Percentiles rank a stretch among this genome's conserved stretches.
Conservation (phyloP, 2,329 filamentous ascomycete species). For the Penicillium sp. region DNA sequence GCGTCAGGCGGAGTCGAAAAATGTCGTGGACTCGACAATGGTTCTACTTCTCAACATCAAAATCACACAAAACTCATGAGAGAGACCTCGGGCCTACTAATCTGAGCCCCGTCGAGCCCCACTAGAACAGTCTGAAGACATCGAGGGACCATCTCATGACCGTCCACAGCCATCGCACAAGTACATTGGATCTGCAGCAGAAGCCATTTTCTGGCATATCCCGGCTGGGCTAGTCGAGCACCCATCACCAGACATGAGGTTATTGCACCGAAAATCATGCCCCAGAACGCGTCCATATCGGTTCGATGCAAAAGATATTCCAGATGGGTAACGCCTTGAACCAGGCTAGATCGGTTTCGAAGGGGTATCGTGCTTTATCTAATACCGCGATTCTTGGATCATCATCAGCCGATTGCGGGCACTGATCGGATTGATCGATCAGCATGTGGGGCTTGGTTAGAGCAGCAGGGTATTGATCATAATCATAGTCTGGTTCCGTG, state of each 20-base stretch:
- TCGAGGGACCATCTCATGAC: conserved; percentile 17
- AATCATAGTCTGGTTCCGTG: not conserved
- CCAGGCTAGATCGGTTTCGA: not conserved
- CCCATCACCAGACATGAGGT: conserved; percentile 28
- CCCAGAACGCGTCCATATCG: conserved; percentile 21
- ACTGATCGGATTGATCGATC: not conserved
- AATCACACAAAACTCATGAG: not conserved
- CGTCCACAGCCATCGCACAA: conserved; percentile 22
- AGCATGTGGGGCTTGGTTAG: not conserved
- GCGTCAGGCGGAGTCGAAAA: not conserved
- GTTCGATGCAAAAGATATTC: conserved; percentile 20
- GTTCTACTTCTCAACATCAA: not conserved
- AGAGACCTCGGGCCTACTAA: not conserved
- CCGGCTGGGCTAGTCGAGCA: conserved; percentile 16
- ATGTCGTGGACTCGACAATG: not conserved
- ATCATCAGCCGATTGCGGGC: not conserved
- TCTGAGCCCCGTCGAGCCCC: not conserved
- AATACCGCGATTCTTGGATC: not conserved
- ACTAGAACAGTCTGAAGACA: not conserved
- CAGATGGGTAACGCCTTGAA: conserved; percentile 3
- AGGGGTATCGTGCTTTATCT: not conserved
- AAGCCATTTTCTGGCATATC: conserved; percentile 22
- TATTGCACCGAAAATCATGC: conserved; percentile 23
- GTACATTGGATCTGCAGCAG: conserved; percentile 27
- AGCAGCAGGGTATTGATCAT: not conserved